Evolutionary conservation across 2,329 filamentous ascomycete genomes (phyloP).

Genomic region (Cucurbitaria berberidis): DNA sequence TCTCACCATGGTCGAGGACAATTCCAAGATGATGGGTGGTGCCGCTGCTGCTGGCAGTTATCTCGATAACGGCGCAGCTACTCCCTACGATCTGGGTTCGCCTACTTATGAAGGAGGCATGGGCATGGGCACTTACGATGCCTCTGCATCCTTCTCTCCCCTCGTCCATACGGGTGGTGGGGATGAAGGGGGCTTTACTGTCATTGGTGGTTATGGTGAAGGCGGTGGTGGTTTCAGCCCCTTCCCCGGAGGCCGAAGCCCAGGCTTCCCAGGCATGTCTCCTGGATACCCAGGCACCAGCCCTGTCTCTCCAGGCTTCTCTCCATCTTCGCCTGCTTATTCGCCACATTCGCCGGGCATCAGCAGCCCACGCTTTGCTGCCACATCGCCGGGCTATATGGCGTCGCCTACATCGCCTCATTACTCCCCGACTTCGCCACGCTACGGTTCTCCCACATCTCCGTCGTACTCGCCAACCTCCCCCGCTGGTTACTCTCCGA

Average conservation of each 20-base stretch:
- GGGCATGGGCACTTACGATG: constrained; percentile 66
- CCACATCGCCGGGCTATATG: constrained; percentile 60
- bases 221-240: constrained; percentile 70
- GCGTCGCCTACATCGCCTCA: constrained; percentile 63
- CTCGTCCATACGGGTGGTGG: constrained; percentile 71
- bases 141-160: constrained; percentile 67
- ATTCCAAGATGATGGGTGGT: constrained; percentile 69
- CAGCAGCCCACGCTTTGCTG: constrained; percentile 62
- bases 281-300: constrained; percentile 48
- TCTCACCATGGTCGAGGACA: constrained; percentile 91
- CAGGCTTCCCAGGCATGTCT: constrained; percentile 53
- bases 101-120: constrained; percentile 67
- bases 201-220: constrained; percentile 66
- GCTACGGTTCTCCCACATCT: constrained; percentile 53
- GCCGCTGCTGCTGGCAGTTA: constrained; percentile 77
- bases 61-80: constrained; percentile 79
- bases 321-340: constrained; percentile 45
- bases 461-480: constrained; percentile 64
- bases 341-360: constrained; percentile 72
- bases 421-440: constrained; percentile 67
- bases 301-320: constrained; percentile 54
- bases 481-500: constrained; percentile 59
- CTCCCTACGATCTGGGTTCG: constrained; percentile 82
- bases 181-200: constrained; percentile 63
- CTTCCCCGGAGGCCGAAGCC: constrained; percentile 68